Percentiles rank a stretch among this genome's conserved stretches.
phyloP scores from a whole-genome alignment of 805 yeast species.

The Saccharomycopsis sp. region DNA sequence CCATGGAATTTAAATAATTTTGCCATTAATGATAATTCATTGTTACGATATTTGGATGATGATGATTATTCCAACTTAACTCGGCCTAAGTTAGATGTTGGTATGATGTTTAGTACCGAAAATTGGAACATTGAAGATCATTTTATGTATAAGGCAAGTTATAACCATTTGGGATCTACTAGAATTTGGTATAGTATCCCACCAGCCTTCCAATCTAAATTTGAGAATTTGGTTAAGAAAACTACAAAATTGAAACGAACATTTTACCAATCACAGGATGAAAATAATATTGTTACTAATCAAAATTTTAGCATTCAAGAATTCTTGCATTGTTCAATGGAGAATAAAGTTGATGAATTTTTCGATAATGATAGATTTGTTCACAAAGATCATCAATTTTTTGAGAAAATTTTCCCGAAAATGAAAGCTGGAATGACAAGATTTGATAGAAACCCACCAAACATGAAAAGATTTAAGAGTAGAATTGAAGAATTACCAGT shows the following conservation, averaged over 20 bases:
- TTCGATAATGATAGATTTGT: slow-evolving; percentile 24
- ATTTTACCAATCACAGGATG: slow-evolving; percentile 10
- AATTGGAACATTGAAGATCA: slow-evolving; percentile 60
- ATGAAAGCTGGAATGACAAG: slow-evolving; percentile 7
- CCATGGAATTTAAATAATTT: slow-evolving; percentile 58
- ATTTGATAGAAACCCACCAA: slow-evolving; percentile 3
- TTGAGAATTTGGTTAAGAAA: slow-evolving; percentile 36
- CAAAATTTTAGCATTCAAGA: slow-evolving; percentile 16
- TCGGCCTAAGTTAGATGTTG: slow-evolving; percentile 40
- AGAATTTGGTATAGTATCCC: slow-evolving; percentile 60
- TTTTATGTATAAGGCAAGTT: slow-evolving; percentile 46
- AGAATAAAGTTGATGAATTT: slow-evolving; percentile 28
- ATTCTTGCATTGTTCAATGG: slow-evolving; percentile 27
- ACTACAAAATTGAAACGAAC: slow-evolving; percentile 8
- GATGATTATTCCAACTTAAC: slow-evolving; percentile 37
- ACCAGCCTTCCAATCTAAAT: slow-evolving; percentile 44
- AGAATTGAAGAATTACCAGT: slow-evolving; percentile 15
- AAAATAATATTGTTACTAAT: neutral
- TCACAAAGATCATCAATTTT: slow-evolving; percentile 11
- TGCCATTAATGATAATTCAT: slow-evolving; percentile 41
- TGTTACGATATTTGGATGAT: slow-evolving; percentile 39
- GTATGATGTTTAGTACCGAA: slow-evolving; percentile 46
- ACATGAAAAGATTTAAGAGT: slow-evolving; percentile 1
- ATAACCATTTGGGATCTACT: slow-evolving; percentile 47
- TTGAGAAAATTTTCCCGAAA: slow-evolving; percentile 14